Percentiles rank a stretch among this genome's conserved stretches.
Conservation (phyloP, 2,329 filamentous ascomycete species). For the Alternaria solani region DNA sequence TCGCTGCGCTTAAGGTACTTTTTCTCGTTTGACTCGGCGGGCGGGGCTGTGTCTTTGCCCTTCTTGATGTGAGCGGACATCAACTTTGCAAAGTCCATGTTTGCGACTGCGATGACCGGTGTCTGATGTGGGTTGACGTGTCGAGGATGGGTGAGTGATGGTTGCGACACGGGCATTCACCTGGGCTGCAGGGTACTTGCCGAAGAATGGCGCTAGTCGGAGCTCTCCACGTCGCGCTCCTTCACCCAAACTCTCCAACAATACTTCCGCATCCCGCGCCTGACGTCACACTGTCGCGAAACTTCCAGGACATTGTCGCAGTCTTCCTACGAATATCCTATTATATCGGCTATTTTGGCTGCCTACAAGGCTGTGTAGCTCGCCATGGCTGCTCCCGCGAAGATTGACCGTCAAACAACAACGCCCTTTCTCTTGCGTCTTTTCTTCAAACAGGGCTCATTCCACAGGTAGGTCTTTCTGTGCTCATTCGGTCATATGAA, state of each 20-base stretch:
- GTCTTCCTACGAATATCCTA: not conserved
- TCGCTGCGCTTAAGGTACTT: conserved; percentile 90
- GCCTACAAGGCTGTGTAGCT: not conserved
- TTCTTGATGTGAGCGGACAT: conserved; percentile 95
- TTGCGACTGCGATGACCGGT: conserved; percentile 5
- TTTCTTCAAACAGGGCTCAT: conserved; percentile 78
- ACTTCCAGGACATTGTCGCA: not conserved
- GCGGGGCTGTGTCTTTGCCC: conserved; percentile 64
- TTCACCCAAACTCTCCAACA: conserved; percentile 4
- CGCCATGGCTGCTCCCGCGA: conserved; percentile 44
- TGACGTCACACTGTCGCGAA: conserved; percentile 9
- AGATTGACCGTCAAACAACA: conserved; percentile 72
- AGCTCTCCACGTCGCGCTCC: conserved; percentile 31
- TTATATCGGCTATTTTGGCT: not conserved
- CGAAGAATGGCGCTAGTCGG: conserved; percentile 27
- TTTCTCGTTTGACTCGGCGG: conserved; percentile 44
- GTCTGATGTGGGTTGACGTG: not conserved
- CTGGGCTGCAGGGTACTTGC: conserved; percentile 14
- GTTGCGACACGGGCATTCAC: conserved; percentile 16
- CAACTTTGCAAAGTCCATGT: conserved; percentile 93
- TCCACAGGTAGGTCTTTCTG: conserved; percentile 66
- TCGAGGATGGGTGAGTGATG: not conserved
- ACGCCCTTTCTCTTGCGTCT: conserved; percentile 86
- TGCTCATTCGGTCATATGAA: not conserved
- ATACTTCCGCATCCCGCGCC: not conserved